phyloP scores from a whole-genome alignment of 805 yeast genomes.

The Lipomyces orientalis region DNA sequence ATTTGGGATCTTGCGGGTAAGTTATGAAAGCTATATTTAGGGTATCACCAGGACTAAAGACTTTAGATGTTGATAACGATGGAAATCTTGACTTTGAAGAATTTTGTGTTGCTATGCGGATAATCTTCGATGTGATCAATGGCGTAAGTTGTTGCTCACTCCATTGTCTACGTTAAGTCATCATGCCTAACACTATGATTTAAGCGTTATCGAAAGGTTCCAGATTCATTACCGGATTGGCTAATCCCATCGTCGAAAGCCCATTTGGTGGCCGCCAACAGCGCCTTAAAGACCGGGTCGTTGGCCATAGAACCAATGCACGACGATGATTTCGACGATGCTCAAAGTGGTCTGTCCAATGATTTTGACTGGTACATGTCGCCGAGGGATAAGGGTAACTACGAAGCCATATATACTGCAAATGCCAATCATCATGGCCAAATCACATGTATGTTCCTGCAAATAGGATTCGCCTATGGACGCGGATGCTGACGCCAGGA shows the following conservation, averaged over 20 bases:
- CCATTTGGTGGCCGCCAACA: constrained; percentile 83
- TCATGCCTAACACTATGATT: neutral
- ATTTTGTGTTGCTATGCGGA: constrained; percentile 95
- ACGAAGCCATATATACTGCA: constrained; percentile 76
- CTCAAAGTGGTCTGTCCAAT: constrained; percentile 65
- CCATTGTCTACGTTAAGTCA: neutral
- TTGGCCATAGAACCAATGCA: constrained; percentile 25
- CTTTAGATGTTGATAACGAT: constrained; percentile 82
- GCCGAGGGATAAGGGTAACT: constrained; percentile 79
- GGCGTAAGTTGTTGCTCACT: constrained; percentile 53
- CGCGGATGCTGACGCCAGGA: neutral
- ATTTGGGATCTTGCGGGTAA: constrained; percentile 80
- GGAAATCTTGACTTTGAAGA: constrained; percentile 95
- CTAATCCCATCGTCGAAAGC: constrained; percentile 87
- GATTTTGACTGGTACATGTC: constrained; percentile 97
- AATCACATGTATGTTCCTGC: constrained; percentile 54
- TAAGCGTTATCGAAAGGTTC: constrained; percentile 53
- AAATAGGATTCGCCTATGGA: neutral
- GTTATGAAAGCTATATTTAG: neutral
- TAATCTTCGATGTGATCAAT: constrained; percentile 89
- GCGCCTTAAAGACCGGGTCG: constrained; percentile 56
- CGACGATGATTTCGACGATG: constrained; percentile 57
- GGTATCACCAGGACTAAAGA: neutral
- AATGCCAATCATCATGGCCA: constrained; percentile 82
- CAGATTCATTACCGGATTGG: constrained; percentile 84